Conservation (phyloP, 2,329 filamentous ascomycete species). For the Neocucurbitaria cava region DNA sequence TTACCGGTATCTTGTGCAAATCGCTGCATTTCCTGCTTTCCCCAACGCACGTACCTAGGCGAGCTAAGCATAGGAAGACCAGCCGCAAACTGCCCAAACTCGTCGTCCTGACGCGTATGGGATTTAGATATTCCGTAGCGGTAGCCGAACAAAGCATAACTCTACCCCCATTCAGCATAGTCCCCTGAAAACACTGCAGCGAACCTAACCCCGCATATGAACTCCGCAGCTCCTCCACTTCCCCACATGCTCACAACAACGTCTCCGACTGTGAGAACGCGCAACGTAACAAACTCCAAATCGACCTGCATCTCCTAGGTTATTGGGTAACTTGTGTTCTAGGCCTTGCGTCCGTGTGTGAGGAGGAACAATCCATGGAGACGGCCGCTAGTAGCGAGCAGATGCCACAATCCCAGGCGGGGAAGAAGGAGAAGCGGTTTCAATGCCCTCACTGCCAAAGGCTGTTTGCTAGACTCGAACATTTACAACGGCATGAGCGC, state of each 20-base stretch:
- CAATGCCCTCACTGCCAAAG: conserved; percentile 43
- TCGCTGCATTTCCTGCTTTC: too few relatives aligned
- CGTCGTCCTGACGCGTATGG: too few relatives aligned
- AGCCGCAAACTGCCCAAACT: too few relatives aligned
- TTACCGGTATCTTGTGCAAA: too few relatives aligned
- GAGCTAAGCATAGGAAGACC: too few relatives aligned
- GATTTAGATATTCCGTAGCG: too few relatives aligned
- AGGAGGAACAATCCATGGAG: conserved; percentile 27
- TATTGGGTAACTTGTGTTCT: conserved; percentile 15
- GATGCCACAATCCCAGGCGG: conserved; percentile 19
- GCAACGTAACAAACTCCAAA: conserved; percentile 17
- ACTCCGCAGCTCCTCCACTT: conserved; percentile 20
- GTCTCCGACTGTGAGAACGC: conserved; percentile 17
- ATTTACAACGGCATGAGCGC: conserved; percentile 51
- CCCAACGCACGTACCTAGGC: too few relatives aligned
- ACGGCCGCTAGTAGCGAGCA: conserved; percentile 22
- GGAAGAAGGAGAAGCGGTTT: conserved; percentile 47
- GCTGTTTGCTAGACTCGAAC: conserved; percentile 48
- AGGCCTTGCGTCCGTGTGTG: not conserved
- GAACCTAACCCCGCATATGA: conserved; percentile 27
- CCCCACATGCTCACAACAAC: conserved; percentile 27
- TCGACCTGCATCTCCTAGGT: conserved; percentile 2
- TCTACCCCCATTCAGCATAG: too few relatives aligned
- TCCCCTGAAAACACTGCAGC: not conserved
- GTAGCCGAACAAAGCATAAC: too few relatives aligned